phyloP scores from a whole-genome alignment of 768 basidiomycete genomes.

The Auricularia sp. region DNA sequence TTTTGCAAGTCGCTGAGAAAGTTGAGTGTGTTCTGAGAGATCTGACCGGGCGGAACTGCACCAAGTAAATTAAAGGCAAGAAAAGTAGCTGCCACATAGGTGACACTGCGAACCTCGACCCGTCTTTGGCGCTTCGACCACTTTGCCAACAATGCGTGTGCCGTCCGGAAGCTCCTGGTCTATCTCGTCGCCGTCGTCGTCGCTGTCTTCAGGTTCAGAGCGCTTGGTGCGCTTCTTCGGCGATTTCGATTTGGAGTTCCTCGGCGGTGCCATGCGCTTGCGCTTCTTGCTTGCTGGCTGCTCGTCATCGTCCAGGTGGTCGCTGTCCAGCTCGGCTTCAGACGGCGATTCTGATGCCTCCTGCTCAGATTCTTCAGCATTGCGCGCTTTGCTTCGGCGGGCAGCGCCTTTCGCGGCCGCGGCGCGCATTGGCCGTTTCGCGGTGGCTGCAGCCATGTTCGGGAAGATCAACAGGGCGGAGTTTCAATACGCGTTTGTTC shows the following conservation, averaged over 20 bases:
- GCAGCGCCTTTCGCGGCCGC: background rate
- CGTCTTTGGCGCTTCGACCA: slow-evolving; percentile 72
- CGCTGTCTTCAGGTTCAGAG: slow-evolving; percentile 20
- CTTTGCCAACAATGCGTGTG: slow-evolving; percentile 59
- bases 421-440: background rate
- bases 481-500: background rate
- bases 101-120: slow-evolving; percentile 50
- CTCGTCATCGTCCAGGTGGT: slow-evolving; percentile 24
- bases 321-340: slow-evolving; percentile 21
- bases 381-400: background rate
- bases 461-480: background rate
- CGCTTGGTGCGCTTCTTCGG: slow-evolving; percentile 8
- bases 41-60: slow-evolving; percentile 70
- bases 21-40: slow-evolving; percentile 77
- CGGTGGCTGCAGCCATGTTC: background rate
- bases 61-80: background rate
- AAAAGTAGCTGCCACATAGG: too few relatives aligned
- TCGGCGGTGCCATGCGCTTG: slow-evolving; percentile 13
- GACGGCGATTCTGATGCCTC: background rate
- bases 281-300: slow-evolving; percentile 15
- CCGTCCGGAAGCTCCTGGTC: slow-evolving; percentile 42
- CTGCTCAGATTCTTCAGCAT: background rate
- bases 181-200: slow-evolving; percentile 30
- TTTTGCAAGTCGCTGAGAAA: slow-evolving; percentile 63
- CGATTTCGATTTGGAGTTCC: slow-evolving; percentile 15